Evolutionary conservation across 1,139 yeast genomes (phyloP), one percentile per base, ranked within the genome.

Genomic region (Hansenula lynferdii): DNA sequence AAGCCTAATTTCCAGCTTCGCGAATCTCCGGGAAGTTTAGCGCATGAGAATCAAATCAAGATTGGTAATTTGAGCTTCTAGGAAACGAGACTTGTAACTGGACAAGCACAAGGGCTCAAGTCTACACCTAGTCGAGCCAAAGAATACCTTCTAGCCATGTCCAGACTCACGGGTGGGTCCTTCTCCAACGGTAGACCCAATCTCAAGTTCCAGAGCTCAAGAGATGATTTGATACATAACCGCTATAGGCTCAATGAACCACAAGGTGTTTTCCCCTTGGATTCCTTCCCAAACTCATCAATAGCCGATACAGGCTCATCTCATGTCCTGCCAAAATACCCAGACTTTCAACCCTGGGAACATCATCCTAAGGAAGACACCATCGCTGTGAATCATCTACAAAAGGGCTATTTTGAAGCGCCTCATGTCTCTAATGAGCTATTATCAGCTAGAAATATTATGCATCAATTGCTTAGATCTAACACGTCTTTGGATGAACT

Each of bases 291-390:
- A 41, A 16, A 7, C 20, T 17, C 29, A 17, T 12, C 27, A n/a
- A 24, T 15, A 9, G 20, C 31, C 5, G 23, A 3, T 10, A 25
- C 18, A 27, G 22, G 8, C 17, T 14, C 21, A 16, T n/a, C n/a
- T n/a, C n/a, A n/a, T n/a, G n/a, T n/a, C n/a, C 18, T 21, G 18
- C 32, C 10, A 21, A 27, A 26, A 19, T 53, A 48, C 52, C 96
- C 96, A 1, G 96, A 87, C 60, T 86, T 79, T 57, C 67, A 67
- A 41, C 86, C 94, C 0, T 87, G 96, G 96, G 65, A 68, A 38
- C 90, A 83, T 51, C 72, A 74, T 10, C 54, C 72, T 5, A 72
- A 70, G 28, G 77, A 82, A 39, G 83, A 77, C 48, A 62, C 62
- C 5, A 55, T 76, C 6, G 70, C 77, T 48, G 57, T 69, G 19